These are phyloP conservation scores for Backusella tuberculispora DNA, from an alignment of 192 early-diverging fungal genomes.

Conservation along the genomic window DNA sequence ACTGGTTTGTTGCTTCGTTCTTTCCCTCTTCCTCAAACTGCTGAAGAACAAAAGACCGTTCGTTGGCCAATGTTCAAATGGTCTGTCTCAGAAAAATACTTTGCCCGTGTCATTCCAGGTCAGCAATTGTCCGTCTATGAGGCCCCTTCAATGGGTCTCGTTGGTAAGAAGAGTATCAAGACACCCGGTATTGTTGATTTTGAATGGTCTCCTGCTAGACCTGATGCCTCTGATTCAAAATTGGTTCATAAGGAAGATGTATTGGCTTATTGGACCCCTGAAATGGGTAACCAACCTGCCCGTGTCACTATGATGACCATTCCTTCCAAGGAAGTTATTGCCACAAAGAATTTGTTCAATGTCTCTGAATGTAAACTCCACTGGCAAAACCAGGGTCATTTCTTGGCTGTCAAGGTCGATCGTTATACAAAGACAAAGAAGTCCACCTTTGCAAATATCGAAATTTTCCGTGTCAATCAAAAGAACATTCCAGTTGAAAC, in stretches of 20 bases:
- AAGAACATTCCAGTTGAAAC: slow-evolving; percentile 95
- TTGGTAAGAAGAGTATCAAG: slow-evolving; percentile 94
- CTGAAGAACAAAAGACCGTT: slow-evolving; percentile 60
- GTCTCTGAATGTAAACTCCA: slow-evolving; percentile 86
- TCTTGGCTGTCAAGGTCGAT: slow-evolving; percentile 91
- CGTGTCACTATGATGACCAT: slow-evolving; percentile 87
- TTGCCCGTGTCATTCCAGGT: slow-evolving; percentile 84
- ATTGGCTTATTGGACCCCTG: slow-evolving; percentile 95
- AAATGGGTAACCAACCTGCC: slow-evolving; percentile 93
- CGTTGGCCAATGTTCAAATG: slow-evolving; percentile 97
- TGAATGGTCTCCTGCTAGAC: slow-evolving; percentile 66
- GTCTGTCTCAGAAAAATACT: slow-evolving; percentile 92
- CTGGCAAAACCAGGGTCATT: slow-evolving; percentile 90
- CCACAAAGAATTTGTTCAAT: slow-evolving; percentile 98
- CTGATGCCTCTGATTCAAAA: slow-evolving; percentile 46
- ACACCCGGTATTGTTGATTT: slow-evolving; percentile 79
- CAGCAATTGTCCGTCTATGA: slow-evolving; percentile 87
- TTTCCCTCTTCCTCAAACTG: slow-evolving; percentile 68
- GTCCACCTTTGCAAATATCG: slow-evolving; percentile 83
- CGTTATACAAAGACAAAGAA: slow-evolving; percentile 91
- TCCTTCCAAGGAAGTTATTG: slow-evolving; percentile 80
- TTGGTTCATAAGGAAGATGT: slow-evolving; percentile 60
- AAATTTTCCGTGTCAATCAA: slow-evolving; percentile 92
- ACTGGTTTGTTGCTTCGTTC: slow-evolving; percentile 86
- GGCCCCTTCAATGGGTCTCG: slow-evolving; percentile 86